These are phyloP conservation scores for Gossypium schwendimanii DNA, from an alignment of 441 rosid genomes.

Conservation along the genomic window DNA sequence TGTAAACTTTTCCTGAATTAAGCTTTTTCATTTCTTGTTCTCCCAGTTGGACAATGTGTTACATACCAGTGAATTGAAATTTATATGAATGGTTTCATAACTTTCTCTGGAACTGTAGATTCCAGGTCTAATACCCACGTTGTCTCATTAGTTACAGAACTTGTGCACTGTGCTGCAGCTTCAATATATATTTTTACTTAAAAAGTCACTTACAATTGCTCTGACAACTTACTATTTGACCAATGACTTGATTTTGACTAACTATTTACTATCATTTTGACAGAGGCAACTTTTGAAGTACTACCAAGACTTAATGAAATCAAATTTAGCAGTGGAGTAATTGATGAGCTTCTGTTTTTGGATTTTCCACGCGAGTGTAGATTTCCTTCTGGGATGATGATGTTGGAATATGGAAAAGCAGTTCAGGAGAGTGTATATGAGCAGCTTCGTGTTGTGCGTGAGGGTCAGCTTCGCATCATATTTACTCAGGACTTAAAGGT, in stretches of 20 bases:
- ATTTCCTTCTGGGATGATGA: slow-evolving; percentile 70
- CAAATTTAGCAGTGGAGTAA: slow-evolving; percentile 92
- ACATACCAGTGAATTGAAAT: not conserved
- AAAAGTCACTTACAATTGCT: not conserved
- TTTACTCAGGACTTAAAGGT: slow-evolving; percentile 93
- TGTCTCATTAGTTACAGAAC: not conserved
- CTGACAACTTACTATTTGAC: not conserved
- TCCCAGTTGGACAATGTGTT: not conserved
- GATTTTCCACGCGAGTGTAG: slow-evolving; percentile 83
- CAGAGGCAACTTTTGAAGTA: slow-evolving; percentile 97
- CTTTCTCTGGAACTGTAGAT: not conserved
- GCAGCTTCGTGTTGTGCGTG: slow-evolving; percentile 94
- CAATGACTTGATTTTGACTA: not conserved
- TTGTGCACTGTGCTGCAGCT: not conserved
- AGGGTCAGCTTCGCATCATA: slow-evolving; percentile 90
- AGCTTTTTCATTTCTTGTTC: not conserved
- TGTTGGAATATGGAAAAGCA: slow-evolving; percentile 83
- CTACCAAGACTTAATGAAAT: slow-evolving; percentile 93
- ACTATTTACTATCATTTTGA: slow-evolving; percentile 2
- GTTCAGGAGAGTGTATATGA: slow-evolving; percentile 96
- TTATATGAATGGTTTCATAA: not conserved
- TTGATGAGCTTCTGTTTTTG: slow-evolving; percentile 89
- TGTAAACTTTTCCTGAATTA: not conserved
- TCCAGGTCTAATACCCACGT: not conserved
- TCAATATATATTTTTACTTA: not conserved